Percentiles rank a stretch among this genome's conserved stretches.
These are phyloP conservation scores for Saccharata proteae DNA, from an alignment of 2,329 filamentous ascomycete species.

Conservation along the genomic window DNA sequence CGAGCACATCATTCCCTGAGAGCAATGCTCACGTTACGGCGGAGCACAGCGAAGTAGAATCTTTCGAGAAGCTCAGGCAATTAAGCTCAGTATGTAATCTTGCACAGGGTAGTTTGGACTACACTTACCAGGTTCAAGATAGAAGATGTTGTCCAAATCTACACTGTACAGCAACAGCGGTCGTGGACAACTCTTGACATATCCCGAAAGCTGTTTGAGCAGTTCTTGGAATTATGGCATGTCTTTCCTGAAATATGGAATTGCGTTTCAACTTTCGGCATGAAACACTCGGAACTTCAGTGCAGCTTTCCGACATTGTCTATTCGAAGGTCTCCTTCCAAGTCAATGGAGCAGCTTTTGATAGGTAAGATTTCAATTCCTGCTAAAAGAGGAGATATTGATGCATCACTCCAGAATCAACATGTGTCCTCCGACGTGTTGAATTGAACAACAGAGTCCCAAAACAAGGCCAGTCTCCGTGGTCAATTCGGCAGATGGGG, in stretches of 20 bases:
- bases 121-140: no score
- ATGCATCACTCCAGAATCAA: no score
- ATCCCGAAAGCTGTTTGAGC: constrained; percentile 1
- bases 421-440: constrained; percentile 8
- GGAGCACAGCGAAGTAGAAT: no score
- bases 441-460: constrained; percentile 4
- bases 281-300: constrained; percentile 6
- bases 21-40: no score
- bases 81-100: no score
- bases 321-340: background rate
- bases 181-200: constrained; percentile 9
- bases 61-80: no score
- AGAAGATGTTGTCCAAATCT: no score
- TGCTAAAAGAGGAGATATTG: background rate
- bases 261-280: constrained; percentile 4
- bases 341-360: background rate
- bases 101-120: no score
- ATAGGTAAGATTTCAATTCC: background rate
- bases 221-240: background rate
- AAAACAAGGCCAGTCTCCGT: constrained; percentile 7
- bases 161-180: constrained; percentile 6
- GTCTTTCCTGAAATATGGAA: constrained; percentile 9
- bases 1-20: no score
- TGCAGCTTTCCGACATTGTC: constrained; percentile 9
- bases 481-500: constrained; percentile 10